phyloP scores from a whole-genome alignment of 805 yeast genomes.

The Nakazawaea wyomingensis region DNA sequence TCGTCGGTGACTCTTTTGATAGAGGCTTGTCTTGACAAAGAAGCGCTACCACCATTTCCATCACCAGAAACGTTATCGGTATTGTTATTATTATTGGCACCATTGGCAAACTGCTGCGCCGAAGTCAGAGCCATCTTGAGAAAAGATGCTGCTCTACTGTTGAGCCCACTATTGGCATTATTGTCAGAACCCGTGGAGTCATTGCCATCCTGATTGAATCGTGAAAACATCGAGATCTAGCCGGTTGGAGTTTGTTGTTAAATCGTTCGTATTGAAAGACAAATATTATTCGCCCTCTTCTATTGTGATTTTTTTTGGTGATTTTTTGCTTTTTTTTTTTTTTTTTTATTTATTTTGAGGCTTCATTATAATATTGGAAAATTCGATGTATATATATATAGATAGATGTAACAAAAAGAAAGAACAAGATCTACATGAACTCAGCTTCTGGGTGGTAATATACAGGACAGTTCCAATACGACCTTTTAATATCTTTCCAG shows the following conservation, averaged over 20 bases:
- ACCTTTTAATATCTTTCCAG: conserved; percentile 57
- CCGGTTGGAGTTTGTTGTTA: no score
- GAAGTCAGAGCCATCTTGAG: conserved; percentile 13
- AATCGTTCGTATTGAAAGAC: no score
- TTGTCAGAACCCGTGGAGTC: conserved; percentile 5
- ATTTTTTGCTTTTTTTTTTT: no score
- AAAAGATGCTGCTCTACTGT: conserved; percentile 11
- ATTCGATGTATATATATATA: no score
- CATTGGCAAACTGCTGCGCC: conserved; percentile 14
- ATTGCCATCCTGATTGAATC: conserved; percentile 24
- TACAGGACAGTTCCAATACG: conserved; percentile 65
- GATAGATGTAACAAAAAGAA: not conserved
- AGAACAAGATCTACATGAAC: conserved; percentile 24
- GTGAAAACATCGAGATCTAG: conserved; percentile 11
- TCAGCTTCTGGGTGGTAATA: conserved; percentile 62
- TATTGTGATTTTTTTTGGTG: no score
- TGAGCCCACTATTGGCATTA: conserved; percentile 15
- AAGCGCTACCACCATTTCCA: not conserved
- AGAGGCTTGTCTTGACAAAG: conserved; percentile 8
- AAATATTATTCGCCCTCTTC: no score
- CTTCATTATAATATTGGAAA: no score
- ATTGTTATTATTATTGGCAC: not conserved
- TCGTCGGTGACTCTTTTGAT: conserved; percentile 14
- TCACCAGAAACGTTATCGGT: no score
- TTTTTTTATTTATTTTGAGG: no score